Evolutionary conservation across 1,284 basidiomycete genomes (phyloP), one percentile per base, ranked within the genome.

Genomic region (Vanrija sp.): DNA sequence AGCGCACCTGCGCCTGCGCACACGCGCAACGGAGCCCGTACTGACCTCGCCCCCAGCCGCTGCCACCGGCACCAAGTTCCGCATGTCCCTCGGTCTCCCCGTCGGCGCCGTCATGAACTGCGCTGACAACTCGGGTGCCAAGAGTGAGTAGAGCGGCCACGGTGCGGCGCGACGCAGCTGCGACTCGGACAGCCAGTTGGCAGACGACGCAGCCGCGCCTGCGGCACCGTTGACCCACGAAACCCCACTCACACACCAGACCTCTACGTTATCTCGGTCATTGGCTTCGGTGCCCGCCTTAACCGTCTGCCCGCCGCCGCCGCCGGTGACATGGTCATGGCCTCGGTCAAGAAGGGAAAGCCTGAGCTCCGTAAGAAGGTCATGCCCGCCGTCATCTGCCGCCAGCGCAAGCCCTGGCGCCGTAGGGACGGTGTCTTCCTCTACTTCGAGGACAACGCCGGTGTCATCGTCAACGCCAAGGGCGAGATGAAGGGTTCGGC

Each of bases 401-500:
- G 95, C 66, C 96, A 98, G 81, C 89, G 95, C 77, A 99, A 98
- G 82, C 85, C 95, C 62, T 99, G 95, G 95, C 88, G 96, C 74
- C 84, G 95, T 82, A 85, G 86, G 80, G 95, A 99, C 76, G 95
- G 95, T 80, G 90, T 98, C 65, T 97, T 97, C 87, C 88, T 98
- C 76, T 97, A 97, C 85, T 98, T 98, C 68, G 95, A 77, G 70
- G 93, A 95, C 80, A 95, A 95, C 78, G 93, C 93, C 56, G 93
- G 92, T 79, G 92, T 95, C 63, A 94, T 95, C 65, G 91, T 93
- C 73, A 98, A 98, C 84, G 90, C 91, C 73, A 98, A 98, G 85
- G 95, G 96, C 75, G 95, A 99, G 83, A 98, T 99, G 95, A 99
- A 99, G 85, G 95, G 95, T 59, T 93, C 90, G 57, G 92, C 94